Evolutionary conservation across 108 stramenopile species (phyloP).

Genomic region (Skeletonema potamos): DNA sequence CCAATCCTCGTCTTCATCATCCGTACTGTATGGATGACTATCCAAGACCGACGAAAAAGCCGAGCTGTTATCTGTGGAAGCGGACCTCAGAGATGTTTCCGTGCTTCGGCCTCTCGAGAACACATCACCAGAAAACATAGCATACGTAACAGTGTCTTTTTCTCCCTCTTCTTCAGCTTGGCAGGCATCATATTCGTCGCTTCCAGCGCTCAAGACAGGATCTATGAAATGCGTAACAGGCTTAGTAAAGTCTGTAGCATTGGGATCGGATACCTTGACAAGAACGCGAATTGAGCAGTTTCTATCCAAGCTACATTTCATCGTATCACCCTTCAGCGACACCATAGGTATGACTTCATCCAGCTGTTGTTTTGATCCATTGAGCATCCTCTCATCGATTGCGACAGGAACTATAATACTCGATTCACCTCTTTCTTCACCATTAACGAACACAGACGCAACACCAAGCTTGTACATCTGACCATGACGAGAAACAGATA

Average conservation of each 20-base stretch:
- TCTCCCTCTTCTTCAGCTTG: not conserved
- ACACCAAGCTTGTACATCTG: constrained; percentile 14
- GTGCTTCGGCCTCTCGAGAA: not conserved
- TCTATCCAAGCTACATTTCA: constrained; percentile 16
- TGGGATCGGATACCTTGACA: constrained; percentile 8
- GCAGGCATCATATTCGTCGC: not conserved
- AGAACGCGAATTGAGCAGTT: constrained; percentile 17
- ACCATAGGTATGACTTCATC: constrained; percentile 21
- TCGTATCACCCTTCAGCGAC: constrained; percentile 30
- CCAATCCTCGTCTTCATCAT: not conserved
- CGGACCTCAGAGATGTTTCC: not conserved
- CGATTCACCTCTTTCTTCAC: constrained; percentile 17
- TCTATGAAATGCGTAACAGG: not conserved
- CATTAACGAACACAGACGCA: constrained; percentile 16
- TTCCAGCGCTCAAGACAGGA: not conserved
- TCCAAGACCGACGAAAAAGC: not conserved
- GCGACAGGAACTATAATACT: constrained; percentile 9
- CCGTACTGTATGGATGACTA: not conserved
- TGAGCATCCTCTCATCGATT: not conserved
- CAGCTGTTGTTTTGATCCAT: not conserved
- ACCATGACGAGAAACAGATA: constrained; percentile 17
- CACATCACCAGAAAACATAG: not conserved
- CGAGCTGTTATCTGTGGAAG: not conserved
- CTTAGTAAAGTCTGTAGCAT: not conserved
- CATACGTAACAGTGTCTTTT: not conserved